Base-by-base conservation (phyloP, 495 filamentous ascomycete species). In the Podospora pseudocomata region DNA sequence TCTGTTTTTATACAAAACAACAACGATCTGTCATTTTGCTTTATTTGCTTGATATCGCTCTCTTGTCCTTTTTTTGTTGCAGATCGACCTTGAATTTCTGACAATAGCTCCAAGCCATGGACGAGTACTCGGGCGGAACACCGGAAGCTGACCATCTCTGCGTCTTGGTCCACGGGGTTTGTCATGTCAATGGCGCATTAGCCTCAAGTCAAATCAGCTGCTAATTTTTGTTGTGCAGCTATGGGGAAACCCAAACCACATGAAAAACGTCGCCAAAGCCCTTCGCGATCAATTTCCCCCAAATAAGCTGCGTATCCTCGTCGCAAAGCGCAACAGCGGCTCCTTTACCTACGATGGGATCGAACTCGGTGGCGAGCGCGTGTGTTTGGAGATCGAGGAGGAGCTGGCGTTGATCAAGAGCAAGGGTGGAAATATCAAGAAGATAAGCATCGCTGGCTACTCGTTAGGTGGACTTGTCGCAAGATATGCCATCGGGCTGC, bases 311-410 rank as follows among this genome's bases (percentile, higher is more conserved):
- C 84, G 94, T 75, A 86, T 97, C 64, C 85, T 97, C 27, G 81
- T 89, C 34, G 86, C 90, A 4, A 90, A 94, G 79, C 85, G 88
- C 66, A 98, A 97, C 77, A 82, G 86, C 64, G 92, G 93, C 5
- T 89, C 81, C 68, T 91, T 89, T 78, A 98, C 94, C 26, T 98
- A 98, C 78, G 94, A 98, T 79, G 94, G 94, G 64, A 93, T 98
- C 74, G 93, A 97, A 72, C 81, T 89, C 9, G 92, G 94, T 66
- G 94, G 92, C 67, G 94, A 98, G 82, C 88, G 94, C 54, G 88
- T 97, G 34, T 90, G 89, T 20, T 81, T 88, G 70, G 94, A 98
- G 81, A 92, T 97, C 64, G 94, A 97, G 77, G 87, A 94, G 70
- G 88, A 87, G 53, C 78, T 97, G 39, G 85, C 90, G 34, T 76